Evolutionary conservation across 2,329 filamentous ascomycete genomes (phyloP).

Genomic region (Nothophaeocryptopus gaeumannii): DNA sequence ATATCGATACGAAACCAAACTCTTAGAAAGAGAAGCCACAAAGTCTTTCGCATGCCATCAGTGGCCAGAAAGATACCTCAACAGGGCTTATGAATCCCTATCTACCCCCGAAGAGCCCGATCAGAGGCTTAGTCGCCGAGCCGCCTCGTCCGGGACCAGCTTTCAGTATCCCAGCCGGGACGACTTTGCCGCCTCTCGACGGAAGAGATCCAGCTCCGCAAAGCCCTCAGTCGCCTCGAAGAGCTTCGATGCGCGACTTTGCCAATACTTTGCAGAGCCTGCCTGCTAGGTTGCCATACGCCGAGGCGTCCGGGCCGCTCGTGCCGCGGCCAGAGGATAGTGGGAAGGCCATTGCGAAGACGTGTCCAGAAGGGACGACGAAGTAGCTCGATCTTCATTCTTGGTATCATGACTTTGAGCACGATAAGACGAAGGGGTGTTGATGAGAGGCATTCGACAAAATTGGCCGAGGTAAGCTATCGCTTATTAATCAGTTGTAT

Average conservation of each 20-base stretch:
- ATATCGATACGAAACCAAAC: conserved; percentile 6
- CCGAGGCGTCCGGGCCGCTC: background rate
- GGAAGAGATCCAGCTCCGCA: conserved; percentile 12
- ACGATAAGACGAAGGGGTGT: too few species aligned
- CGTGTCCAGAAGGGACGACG: background rate
- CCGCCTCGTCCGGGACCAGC: background rate
- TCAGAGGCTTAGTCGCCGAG: too few species aligned
- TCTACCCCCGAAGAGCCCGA: background rate
- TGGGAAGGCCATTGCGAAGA: background rate
- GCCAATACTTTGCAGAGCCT: conserved; percentile 4
- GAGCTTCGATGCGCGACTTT: conserved; percentile 1
- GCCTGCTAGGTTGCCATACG: conserved; percentile 3
- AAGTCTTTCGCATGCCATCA: background rate
- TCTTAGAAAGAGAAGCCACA: background rate
- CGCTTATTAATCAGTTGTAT: too few species aligned
- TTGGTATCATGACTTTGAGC: too few species aligned
- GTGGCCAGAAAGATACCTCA: background rate
- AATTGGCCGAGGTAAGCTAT: too few species aligned
- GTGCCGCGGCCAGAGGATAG: background rate
- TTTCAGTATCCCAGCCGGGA: conserved; percentile 12
- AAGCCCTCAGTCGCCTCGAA: too few species aligned
- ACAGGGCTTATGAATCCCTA: background rate
- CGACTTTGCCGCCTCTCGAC: conserved; percentile 9
- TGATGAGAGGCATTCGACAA: too few species aligned
- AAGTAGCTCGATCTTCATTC: too few species aligned